These are phyloP conservation scores for Fraxinus angustifolia DNA, from an alignment of 305 asterid species.

Conservation along the genomic window DNA sequence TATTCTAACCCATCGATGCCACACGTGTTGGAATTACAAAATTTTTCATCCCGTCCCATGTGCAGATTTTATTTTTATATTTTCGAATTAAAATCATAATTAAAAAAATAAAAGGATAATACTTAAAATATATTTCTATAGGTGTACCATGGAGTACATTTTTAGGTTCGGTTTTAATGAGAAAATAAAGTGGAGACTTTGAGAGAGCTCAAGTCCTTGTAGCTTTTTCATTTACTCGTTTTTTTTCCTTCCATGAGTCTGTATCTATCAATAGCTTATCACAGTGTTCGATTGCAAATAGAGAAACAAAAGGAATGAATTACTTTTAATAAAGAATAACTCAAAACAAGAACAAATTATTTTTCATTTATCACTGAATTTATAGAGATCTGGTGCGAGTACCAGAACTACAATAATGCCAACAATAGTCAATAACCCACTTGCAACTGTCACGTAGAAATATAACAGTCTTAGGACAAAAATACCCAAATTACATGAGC, in stretches of 20 bases:
- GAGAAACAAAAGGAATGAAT: neutral
- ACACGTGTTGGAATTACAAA: neutral
- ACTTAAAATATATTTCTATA: neutral
- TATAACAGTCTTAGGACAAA: neutral
- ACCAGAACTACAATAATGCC: neutral
- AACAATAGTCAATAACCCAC: neutral
- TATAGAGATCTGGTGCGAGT: neutral
- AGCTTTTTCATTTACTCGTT: neutral
- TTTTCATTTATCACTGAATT: neutral
- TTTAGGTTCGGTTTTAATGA: neutral
- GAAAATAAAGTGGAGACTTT: neutral
- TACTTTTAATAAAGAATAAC: neutral
- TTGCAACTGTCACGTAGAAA: neutral
- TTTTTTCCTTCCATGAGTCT: neutral
- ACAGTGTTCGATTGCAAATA: neutral
- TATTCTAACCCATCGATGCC: neutral
- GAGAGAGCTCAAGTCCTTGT: neutral
- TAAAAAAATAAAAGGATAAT: neutral
- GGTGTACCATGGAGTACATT: neutral
- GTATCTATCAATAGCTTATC: neutral
- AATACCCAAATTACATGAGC: neutral
- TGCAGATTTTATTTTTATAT: neutral
- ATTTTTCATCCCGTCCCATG: neutral
- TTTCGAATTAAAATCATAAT: neutral
- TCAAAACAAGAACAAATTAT: neutral